These are phyloP conservation scores for Ogataea naganishii DNA, from an alignment of 805 yeast species.

Conservation along the genomic window DNA sequence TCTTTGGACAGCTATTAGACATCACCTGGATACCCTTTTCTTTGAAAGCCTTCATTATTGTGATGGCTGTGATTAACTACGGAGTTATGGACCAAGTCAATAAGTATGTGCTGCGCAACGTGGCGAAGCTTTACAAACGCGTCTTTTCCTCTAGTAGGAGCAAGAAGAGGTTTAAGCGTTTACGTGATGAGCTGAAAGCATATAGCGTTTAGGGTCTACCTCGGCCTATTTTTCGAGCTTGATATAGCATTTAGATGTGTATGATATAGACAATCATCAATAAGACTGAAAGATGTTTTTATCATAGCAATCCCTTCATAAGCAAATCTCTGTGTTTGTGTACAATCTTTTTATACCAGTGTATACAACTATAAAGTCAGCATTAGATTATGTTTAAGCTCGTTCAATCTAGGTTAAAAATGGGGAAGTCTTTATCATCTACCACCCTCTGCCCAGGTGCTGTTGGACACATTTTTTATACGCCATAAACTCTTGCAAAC, in stretches of 20 bases:
- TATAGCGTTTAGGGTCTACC: conserved; percentile 7
- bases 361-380: no score
- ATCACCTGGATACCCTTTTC: conserved; percentile 48
- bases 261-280: no score
- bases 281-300: no score
- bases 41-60: conserved; percentile 44
- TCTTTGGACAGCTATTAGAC: conserved; percentile 66
- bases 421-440: no score
- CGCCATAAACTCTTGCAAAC: conserved; percentile 38
- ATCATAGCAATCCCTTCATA: no score
- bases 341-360: no score
- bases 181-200: conserved; percentile 19
- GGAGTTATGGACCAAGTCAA: conserved; percentile 37
- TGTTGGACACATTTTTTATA: conserved; percentile 43
- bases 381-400: no score
- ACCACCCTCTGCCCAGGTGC: conserved; percentile 24
- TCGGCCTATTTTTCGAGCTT: no score
- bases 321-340: no score
- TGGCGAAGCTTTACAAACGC: conserved; percentile 32
- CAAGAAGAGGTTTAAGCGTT: conserved; percentile 29
- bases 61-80: conserved; percentile 41
- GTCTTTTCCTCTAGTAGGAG: conserved; percentile 20
- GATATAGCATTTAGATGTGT: no score
- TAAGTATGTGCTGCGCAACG: conserved; percentile 28
- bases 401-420: no score